These are phyloP conservation scores for Calocybe indica DNA, from an alignment of 768 basidiomycete species.

Conservation along the genomic window DNA sequence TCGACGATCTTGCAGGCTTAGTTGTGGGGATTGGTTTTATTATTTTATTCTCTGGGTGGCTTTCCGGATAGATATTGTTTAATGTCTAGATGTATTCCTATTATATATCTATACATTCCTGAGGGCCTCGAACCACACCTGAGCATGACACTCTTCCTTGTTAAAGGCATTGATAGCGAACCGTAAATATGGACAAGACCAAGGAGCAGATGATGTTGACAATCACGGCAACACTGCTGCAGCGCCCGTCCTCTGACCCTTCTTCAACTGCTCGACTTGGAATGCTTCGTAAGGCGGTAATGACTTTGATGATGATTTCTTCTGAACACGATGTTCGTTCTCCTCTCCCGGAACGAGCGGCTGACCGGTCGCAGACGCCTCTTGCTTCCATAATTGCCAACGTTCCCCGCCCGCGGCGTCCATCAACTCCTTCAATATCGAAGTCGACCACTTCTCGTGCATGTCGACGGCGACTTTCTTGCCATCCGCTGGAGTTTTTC, in stretches of 20 bases:
- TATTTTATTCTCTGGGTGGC: slow-evolving; percentile 47
- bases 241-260: no score
- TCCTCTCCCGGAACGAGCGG: slow-evolving; percentile 45
- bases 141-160: no score
- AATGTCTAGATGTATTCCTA: no score
- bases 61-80: slow-evolving; percentile 8
- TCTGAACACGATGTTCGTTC: slow-evolving; percentile 14
- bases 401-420: slow-evolving; percentile 52
- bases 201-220: no score
- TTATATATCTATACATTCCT: no score
- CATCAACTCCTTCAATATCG: slow-evolving; percentile 68
- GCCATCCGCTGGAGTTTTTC: slow-evolving; percentile 40
- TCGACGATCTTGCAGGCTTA: slow-evolving; percentile 67
- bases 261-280: not conserved
- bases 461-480: slow-evolving; percentile 42
- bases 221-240: no score
- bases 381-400: slow-evolving; percentile 52
- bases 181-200: no score
- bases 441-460: slow-evolving; percentile 62
- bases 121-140: no score
- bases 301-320: slow-evolving; percentile 13
- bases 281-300: slow-evolving; percentile 20
- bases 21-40: slow-evolving; percentile 70
- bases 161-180: no score
- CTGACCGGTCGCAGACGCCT: slow-evolving; percentile 37